These are phyloP conservation scores for Areca catechu DNA, from an alignment of 176 grass and related monocot species.

Conservation along the genomic window DNA sequence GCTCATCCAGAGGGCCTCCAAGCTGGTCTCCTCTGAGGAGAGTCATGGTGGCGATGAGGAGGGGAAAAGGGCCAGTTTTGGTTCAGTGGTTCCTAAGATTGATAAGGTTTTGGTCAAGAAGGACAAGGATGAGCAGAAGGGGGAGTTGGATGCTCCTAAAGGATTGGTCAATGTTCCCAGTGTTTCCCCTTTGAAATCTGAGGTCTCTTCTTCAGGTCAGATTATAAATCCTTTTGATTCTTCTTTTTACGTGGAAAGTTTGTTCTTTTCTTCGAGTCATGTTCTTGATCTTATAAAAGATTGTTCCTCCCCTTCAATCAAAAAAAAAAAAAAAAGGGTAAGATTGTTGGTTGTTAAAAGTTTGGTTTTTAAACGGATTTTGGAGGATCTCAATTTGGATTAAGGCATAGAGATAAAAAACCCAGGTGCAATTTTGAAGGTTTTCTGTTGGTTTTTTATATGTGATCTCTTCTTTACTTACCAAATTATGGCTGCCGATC, in stretches of 20 bases:
- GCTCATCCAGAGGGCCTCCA: slow-evolving; percentile 67
- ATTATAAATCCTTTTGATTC: not conserved
- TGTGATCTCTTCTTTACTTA: too few relatives aligned
- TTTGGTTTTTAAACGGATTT: too few relatives aligned
- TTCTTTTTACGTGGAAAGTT: not conserved
- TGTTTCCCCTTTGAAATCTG: slow-evolving; percentile 35
- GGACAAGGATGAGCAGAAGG: slow-evolving; percentile 19
- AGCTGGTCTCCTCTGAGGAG: slow-evolving; percentile 16
- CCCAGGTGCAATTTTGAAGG: too few relatives aligned
- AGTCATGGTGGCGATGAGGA: not conserved
- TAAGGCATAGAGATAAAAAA: too few relatives aligned
- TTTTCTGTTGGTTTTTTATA: too few relatives aligned
- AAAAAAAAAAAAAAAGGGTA: too few relatives aligned
- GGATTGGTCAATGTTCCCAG: slow-evolving; percentile 10
- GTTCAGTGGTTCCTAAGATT: not conserved
- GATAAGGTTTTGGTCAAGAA: slow-evolving; percentile 18
- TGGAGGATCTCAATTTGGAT: too few relatives aligned
- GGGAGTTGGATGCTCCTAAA: slow-evolving; percentile 4
- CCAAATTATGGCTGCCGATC: too few relatives aligned
- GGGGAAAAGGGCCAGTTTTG: not conserved
- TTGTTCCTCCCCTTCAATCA: too few relatives aligned
- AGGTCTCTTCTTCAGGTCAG: slow-evolving; percentile 36
- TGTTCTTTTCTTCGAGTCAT: too few relatives aligned
- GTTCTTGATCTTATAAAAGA: too few relatives aligned
- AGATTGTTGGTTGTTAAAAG: too few relatives aligned